These are phyloP conservation scores for Pichia sp. DNA, from an alignment of 1,139 yeast genomes.

Conservation along the genomic window DNA sequence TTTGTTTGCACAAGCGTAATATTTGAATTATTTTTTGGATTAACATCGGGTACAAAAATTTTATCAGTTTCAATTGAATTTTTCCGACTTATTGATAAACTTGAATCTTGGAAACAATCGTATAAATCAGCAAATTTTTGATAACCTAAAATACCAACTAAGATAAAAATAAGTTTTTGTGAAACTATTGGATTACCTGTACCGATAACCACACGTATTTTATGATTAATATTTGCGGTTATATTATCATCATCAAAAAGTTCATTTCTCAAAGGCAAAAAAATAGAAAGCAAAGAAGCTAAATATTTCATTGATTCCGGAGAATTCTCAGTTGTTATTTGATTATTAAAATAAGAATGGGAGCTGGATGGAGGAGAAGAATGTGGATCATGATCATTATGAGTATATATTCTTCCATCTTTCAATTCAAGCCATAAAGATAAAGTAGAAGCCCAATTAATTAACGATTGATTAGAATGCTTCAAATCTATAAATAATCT, in stretches of 20 bases:
- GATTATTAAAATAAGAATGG: background rate
- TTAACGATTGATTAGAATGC: slow-evolving; percentile 28
- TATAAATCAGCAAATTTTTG: slow-evolving; percentile 19
- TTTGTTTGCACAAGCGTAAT: slow-evolving; percentile 2
- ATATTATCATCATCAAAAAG: slow-evolving; percentile 35
- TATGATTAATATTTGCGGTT: slow-evolving; percentile 24
- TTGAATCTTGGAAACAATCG: slow-evolving; percentile 2
- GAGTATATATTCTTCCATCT: slow-evolving; percentile 34
- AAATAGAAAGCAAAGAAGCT: slow-evolving; percentile 41
- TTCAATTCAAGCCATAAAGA: slow-evolving; percentile 51
- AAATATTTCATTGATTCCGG: slow-evolving; percentile 31
- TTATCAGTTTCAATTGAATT: background rate
- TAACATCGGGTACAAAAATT: background rate
- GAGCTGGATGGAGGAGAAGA: background rate
- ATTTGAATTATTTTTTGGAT: background rate
- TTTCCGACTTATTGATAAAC: background rate
- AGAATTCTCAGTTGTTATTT: background rate
- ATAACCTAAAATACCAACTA: slow-evolving; percentile 42
- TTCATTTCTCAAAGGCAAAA: slow-evolving; percentile 36
- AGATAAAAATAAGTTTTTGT: slow-evolving; percentile 45
- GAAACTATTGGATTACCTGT: slow-evolving; percentile 56
- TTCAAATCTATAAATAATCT: slow-evolving; percentile 34
- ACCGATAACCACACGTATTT: slow-evolving; percentile 41
- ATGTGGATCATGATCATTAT: background rate
- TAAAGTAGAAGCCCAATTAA: slow-evolving; percentile 50